These are phyloP conservation scores for Globisporangium orthogonon DNA, from an alignment of 352 stramenopile species.

Conservation along the genomic window DNA sequence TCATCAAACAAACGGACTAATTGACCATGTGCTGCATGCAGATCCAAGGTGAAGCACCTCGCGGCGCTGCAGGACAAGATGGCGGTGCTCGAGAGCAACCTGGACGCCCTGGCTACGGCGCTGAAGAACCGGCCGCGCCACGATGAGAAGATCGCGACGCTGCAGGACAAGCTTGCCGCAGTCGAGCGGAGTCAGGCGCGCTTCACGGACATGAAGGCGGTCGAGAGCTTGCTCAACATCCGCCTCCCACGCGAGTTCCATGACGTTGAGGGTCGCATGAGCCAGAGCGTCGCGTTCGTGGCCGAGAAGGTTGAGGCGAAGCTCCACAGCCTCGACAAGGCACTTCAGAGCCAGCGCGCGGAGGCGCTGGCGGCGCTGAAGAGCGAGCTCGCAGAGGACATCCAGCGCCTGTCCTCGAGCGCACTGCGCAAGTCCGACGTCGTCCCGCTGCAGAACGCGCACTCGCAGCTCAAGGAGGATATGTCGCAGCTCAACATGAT, in stretches of 20 bases:
- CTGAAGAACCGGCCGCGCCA: slow-evolving; percentile 39
- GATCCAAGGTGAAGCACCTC: slow-evolving; percentile 48
- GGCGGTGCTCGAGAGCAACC: slow-evolving; percentile 44
- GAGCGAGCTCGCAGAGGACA: slow-evolving; percentile 47
- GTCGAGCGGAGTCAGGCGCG: slow-evolving; percentile 47
- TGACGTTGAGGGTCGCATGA: slow-evolving; percentile 61
- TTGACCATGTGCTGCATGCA: neutral
- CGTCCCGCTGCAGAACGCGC: slow-evolving; percentile 38
- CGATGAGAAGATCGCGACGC: slow-evolving; percentile 51
- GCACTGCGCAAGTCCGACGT: slow-evolving; percentile 47
- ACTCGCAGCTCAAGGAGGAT: slow-evolving; percentile 61
- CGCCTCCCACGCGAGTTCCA: slow-evolving; percentile 61
- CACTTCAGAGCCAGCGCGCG: slow-evolving; percentile 35
- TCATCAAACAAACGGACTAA: neutral
- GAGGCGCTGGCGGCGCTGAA: slow-evolving; percentile 46
- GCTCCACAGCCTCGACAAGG: slow-evolving; percentile 46
- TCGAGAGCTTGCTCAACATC: slow-evolving; percentile 63
- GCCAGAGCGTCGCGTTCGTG: slow-evolving; percentile 46
- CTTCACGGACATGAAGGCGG: slow-evolving; percentile 53
- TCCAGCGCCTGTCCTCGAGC: slow-evolving; percentile 43
- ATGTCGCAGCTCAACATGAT: slow-evolving; percentile 42
- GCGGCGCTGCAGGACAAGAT: slow-evolving; percentile 48
- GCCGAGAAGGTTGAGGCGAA: slow-evolving; percentile 72
- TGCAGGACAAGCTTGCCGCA: slow-evolving; percentile 40
- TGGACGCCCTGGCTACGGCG: slow-evolving; percentile 36